These are phyloP conservation scores for Oryza australiensis DNA, from an alignment of 176 grass and related monocot species.

Conservation along the genomic window DNA sequence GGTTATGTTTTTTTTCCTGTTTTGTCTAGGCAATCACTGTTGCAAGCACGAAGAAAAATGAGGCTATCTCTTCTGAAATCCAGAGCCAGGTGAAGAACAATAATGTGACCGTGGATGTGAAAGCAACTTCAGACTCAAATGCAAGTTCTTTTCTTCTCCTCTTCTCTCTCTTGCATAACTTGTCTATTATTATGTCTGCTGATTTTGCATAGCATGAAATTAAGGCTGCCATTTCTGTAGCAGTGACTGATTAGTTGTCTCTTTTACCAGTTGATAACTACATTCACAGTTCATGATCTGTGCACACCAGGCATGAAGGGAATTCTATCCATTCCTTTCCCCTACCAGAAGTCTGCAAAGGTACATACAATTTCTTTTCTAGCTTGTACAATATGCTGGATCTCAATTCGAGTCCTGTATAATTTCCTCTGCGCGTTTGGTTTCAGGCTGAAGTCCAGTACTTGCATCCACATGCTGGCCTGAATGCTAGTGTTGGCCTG, in stretches of 20 bases:
- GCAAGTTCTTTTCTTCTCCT: slow-evolving; percentile 32
- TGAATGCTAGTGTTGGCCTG: slow-evolving; percentile 61
- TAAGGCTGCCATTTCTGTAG: not conserved
- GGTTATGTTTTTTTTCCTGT: not conserved
- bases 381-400: not conserved
- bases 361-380: slow-evolving; percentile 29
- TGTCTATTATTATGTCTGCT: not conserved
- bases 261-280: slow-evolving; percentile 59
- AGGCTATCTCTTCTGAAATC: slow-evolving; percentile 56
- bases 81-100: slow-evolving; percentile 67
- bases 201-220: slow-evolving; percentile 6
- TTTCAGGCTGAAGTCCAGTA: slow-evolving; percentile 79
- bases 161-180: not conserved
- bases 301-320: slow-evolving; percentile 63
- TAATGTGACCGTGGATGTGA: slow-evolving; percentile 61
- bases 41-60: slow-evolving; percentile 64
- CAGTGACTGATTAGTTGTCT: not conserved
- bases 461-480: slow-evolving; percentile 66
- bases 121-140: slow-evolving; percentile 75
- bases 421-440: not conserved
- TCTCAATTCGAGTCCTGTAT: not conserved
- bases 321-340: slow-evolving; percentile 65
- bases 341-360: slow-evolving; percentile 60
- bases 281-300: slow-evolving; percentile 59
- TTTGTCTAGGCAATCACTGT: slow-evolving; percentile 56